phyloP scores from a whole-genome alignment of 306 rosid species.

The Ormosia semicastrata region DNA sequence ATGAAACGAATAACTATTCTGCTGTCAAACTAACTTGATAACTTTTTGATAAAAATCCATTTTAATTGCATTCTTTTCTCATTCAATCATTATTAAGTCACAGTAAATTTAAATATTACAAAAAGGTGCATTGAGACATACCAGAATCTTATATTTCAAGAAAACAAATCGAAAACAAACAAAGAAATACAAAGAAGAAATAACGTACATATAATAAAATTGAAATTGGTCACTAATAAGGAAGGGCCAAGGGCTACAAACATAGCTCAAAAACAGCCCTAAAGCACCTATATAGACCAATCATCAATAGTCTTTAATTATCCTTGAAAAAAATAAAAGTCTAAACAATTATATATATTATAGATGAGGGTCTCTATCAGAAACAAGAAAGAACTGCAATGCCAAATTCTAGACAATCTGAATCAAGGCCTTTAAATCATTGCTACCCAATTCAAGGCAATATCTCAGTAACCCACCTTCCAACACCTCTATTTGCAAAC shows the following conservation, averaged over 20 bases:
- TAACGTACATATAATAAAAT: background rate
- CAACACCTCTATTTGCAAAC: slow-evolving; percentile 56
- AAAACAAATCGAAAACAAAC: background rate
- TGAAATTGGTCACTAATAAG: background rate
- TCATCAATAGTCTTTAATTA: too few relatives aligned
- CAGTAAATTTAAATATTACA: background rate
- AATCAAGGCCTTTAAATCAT: slow-evolving; percentile 63
- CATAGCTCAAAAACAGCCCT: background rate
- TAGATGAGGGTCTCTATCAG: slow-evolving; percentile 32
- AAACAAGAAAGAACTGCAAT: slow-evolving; percentile 29
- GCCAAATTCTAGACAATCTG: slow-evolving; percentile 57
- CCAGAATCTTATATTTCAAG: background rate
- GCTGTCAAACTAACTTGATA: background rate
- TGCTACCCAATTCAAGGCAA: slow-evolving; percentile 68
- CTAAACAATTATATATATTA: slow-evolving; percentile 7
- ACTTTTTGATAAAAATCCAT: too few relatives aligned
- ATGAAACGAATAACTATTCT: background rate
- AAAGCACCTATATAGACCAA: background rate
- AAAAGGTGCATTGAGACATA: too few relatives aligned
- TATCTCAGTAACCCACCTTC: slow-evolving; percentile 74
- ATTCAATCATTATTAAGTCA: background rate
- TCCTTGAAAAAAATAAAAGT: background rate
- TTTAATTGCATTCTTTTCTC: background rate
- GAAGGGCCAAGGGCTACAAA: background rate
- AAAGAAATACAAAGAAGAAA: background rate